phyloP scores from a whole-genome alignment of 805 yeast species.

The Candida fluviatilis region DNA sequence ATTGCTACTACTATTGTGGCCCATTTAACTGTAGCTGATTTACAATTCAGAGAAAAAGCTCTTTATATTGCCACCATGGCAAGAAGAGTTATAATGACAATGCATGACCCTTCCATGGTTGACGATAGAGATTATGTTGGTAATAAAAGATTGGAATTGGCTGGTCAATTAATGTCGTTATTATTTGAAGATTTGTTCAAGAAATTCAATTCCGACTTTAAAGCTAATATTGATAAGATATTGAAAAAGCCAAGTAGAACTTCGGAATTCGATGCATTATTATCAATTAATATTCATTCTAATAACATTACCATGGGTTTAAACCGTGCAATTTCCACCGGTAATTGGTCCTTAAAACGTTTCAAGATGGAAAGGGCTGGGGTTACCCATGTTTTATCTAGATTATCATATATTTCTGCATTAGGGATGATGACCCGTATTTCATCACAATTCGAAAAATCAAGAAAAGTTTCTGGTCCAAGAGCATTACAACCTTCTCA shows the following conservation, averaged over 20 bases:
- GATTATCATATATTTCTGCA: slow-evolving; percentile 90
- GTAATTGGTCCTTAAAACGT: slow-evolving; percentile 97
- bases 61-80: slow-evolving; percentile 95
- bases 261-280: slow-evolving; percentile 88
- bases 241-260: slow-evolving; percentile 92
- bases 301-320: slow-evolving; percentile 91
- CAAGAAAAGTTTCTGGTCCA: slow-evolving; percentile 97
- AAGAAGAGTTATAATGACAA: slow-evolving; percentile 91
- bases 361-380: slow-evolving; percentile 99
- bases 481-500: slow-evolving; percentile 98
- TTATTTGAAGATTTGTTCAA: slow-evolving; percentile 95
- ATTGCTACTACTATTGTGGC: slow-evolving; percentile 95
- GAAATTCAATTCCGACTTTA: slow-evolving; percentile 92
- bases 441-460: slow-evolving; percentile 97
- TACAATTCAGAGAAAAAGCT: slow-evolving; percentile 92
- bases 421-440: slow-evolving; percentile 99
- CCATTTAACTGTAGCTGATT: slow-evolving; percentile 78
- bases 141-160: slow-evolving; percentile 92
- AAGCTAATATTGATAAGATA: slow-evolving; percentile 89
- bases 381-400: slow-evolving; percentile 91
- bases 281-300: slow-evolving; percentile 86
- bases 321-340: slow-evolving; percentile 95
- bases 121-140: slow-evolving; percentile 99
- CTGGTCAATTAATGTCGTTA: slow-evolving; percentile 94
- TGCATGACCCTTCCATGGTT: slow-evolving; percentile 91